Evolutionary conservation across 2,329 filamentous ascomycete species (phyloP), one percentile per base, ranked within the genome.

Genomic region (Scolecobasidium constrictum): DNA sequence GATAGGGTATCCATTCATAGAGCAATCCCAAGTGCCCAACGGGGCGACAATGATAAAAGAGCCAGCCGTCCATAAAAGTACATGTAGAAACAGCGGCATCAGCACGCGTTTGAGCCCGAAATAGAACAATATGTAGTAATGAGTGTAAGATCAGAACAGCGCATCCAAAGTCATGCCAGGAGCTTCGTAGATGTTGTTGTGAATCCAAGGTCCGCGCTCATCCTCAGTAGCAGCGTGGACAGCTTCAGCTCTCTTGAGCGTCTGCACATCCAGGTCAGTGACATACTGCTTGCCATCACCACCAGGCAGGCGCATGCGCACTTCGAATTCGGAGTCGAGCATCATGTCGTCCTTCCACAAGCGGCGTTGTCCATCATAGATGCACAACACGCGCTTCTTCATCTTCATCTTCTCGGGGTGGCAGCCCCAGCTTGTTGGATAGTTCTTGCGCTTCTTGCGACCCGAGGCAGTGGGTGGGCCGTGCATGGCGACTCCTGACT

Each of bases 291-390:
- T 46, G 56, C 77, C 77, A 56, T 86, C 82, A 18, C 75, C 75
- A 15, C 58, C 58, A 1, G 56, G 56, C 47, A 95, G 72, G 61
- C 79, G 79, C 61, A 94, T 72, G 56, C 90, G 86, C 28, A 96
- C 86, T 65, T 98, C 92, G 56, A 92, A 88, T 53, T 94, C 87
- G 13, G 84, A 87, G 52, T 88, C 86, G 39, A 98, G 79, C 87
- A 95, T 94, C 86, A 96, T 92, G 65, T 98, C 92, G 58, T 98
- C 92, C 69, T 96, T 96, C 75, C 85, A 92, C 39, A 98, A 73
- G 34, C 90, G 80, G 42, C 88, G 79, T 13, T 74, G 74, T 1
- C 92, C 92, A 56, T 96, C 87, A 55, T 93, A 98, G 16, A 94
- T 85, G 49, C 86, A 86, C 55, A 96, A 72, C 43, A 95, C 86